A percentile compares a stretch with the other conserved stretches of the same genome.
These are phyloP conservation scores for Boletus bicolor DNA, from an alignment of 768 basidiomycete species.

Conservation along the genomic window DNA sequence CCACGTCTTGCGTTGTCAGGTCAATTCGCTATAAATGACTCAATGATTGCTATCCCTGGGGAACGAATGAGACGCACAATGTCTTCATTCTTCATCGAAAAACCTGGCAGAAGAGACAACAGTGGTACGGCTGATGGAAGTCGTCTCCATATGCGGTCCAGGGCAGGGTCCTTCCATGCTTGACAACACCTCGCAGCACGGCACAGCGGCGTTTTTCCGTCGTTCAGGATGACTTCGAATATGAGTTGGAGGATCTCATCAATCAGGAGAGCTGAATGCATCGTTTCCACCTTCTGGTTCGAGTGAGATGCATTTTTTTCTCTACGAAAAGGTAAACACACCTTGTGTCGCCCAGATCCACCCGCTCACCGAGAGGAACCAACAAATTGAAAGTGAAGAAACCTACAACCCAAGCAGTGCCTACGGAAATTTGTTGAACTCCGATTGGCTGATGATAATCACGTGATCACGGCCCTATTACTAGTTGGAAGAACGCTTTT, in stretches of 20 bases:
- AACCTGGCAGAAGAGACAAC: conserved; percentile 33
- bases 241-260: conserved; percentile 49
- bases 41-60: background rate
- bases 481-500: background rate
- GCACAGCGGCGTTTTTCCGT: conserved; percentile 32
- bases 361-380: background rate
- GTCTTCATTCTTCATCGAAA: conserved; percentile 4
- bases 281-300: conserved; percentile 14
- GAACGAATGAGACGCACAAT: conserved; percentile 11
- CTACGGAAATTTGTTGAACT: conserved; percentile 11
- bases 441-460: conserved; percentile 9
- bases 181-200: conserved; percentile 40
- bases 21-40: conserved; percentile 13
- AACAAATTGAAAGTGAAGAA: background rate
- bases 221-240: conserved; percentile 33
- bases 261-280: conserved; percentile 45
- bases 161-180: conserved; percentile 47
- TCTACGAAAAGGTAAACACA: background rate
- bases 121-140: conserved; percentile 42
- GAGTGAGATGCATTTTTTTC: background rate
- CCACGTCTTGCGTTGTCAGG: background rate
- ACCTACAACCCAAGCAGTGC: conserved; percentile 6
- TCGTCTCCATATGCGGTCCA: conserved; percentile 45
- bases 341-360: background rate
- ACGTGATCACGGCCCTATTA: conserved; percentile 7